These are phyloP conservation scores for Persicaria tinctoria DNA, from an alignment of 148 eudicot species.

Conservation along the genomic window DNA sequence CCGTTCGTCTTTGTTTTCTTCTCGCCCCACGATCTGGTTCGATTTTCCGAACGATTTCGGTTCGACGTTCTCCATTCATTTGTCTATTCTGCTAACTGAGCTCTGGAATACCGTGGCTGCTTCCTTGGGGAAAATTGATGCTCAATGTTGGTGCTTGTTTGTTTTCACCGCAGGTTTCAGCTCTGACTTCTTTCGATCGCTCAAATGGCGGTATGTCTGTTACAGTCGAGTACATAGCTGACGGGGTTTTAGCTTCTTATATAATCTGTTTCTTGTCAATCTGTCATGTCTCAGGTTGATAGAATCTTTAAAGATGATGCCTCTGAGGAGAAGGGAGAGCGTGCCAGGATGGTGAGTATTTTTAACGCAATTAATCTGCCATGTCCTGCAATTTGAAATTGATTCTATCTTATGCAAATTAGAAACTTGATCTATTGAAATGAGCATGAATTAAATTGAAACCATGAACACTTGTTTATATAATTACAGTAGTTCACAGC, in stretches of 20 bases:
- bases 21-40: too few species aligned
- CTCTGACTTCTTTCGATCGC: not conserved
- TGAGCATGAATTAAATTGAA: not conserved
- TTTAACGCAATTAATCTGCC: too few species aligned
- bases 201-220: not conserved
- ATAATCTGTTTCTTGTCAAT: not conserved
- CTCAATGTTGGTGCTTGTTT: not conserved
- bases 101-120: too few species aligned
- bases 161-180: not conserved
- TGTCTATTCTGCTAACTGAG: too few species aligned
- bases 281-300: slow-evolving; percentile 32
- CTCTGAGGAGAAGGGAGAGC: slow-evolving; percentile 94
- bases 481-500: too few species aligned
- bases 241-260: not conserved
- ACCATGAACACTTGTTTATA: not conserved
- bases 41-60: too few species aligned
- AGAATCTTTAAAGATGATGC: slow-evolving; percentile 86
- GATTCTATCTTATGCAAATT: not conserved
- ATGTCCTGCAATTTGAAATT: not conserved
- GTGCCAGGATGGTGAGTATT: slow-evolving; percentile 89
- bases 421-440: not conserved
- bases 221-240: not conserved
- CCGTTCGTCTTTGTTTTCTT: too few species aligned
- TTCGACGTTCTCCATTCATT: too few species aligned
- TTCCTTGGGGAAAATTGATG: too few species aligned